Conservation (phyloP, 148 eudicot species). For the Polygonum maritimum region DNA sequence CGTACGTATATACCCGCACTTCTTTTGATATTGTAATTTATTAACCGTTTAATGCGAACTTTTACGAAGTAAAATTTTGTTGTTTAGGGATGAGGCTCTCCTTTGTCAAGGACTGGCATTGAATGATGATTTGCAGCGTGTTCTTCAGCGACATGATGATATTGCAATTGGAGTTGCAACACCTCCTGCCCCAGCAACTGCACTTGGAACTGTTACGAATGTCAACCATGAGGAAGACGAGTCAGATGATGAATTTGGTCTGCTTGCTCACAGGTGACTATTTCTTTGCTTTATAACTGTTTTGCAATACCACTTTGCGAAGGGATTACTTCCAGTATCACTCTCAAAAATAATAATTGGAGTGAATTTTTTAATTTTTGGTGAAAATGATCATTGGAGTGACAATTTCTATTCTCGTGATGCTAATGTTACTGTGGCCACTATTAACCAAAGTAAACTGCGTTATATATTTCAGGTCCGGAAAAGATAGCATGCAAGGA, state of each 20-base stretch:
- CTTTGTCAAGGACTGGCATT: slow-evolving; percentile 68
- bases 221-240: slow-evolving; percentile 83
- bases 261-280: slow-evolving; percentile 67
- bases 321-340: not conserved
- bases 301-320: not conserved
- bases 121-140: slow-evolving; percentile 84
- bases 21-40: not conserved
- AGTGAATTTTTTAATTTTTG: not conserved
- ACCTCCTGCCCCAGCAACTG: slow-evolving; percentile 25
- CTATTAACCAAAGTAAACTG: not conserved
- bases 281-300: slow-evolving; percentile 9
- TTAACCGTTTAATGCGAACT: not conserved
- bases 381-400: not conserved
- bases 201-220: slow-evolving; percentile 50
- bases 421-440: not conserved
- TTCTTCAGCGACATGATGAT: slow-evolving; percentile 66
- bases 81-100: slow-evolving; percentile 73
- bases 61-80: not conserved
- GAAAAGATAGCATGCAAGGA: slow-evolving; percentile 55
- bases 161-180: slow-evolving; percentile 52
- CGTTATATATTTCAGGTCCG: slow-evolving; percentile 39
- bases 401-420: too few species aligned
- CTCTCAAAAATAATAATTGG: not conserved
- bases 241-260: slow-evolving; percentile 79
- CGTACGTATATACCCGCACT: slow-evolving; percentile 29